These are phyloP conservation scores for Immersiella caudata DNA, from an alignment of 495 filamentous ascomycete genomes.

Conservation along the genomic window DNA sequence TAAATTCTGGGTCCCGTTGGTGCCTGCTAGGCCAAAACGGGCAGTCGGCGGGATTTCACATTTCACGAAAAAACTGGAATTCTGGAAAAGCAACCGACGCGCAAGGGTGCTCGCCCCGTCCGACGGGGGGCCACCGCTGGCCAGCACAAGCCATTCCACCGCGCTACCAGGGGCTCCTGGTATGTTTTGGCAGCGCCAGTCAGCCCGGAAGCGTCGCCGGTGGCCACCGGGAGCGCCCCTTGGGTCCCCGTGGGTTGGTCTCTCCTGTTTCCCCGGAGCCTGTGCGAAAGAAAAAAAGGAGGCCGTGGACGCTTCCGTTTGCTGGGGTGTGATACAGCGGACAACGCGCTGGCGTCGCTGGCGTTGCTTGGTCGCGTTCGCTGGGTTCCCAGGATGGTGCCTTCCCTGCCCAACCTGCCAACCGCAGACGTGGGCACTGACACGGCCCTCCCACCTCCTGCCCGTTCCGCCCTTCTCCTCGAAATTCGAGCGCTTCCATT, in stretches of 20 bases:
- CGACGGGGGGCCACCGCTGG: too few relatives aligned
- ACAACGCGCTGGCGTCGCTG: background rate
- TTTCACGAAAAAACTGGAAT: conserved; percentile 13
- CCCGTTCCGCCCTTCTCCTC: conserved; percentile 14
- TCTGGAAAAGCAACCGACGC: conserved; percentile 24
- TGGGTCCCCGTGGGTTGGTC: conserved; percentile 7
- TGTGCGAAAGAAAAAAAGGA: background rate
- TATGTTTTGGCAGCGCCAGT: background rate
- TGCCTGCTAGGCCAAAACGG: conserved; percentile 18
- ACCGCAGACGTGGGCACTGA: conserved; percentile 25
- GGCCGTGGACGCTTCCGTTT: background rate
- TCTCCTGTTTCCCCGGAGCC: background rate
- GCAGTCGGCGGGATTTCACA: conserved; percentile 5
- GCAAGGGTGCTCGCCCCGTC: background rate
- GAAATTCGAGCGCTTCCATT: conserved; percentile 29
- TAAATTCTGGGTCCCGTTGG: conserved; percentile 18
- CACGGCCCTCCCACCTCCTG: conserved; percentile 1
- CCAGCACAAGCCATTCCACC: background rate
- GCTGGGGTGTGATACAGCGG: conserved; percentile 9
- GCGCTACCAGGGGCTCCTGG: background rate
- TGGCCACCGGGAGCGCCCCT: conserved; percentile 1
- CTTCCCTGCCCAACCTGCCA: conserved; percentile 17
- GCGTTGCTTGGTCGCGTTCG: background rate
- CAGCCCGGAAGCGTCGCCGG: conserved; percentile 12
- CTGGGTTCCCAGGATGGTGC: background rate